phyloP scores from a whole-genome alignment of 73 alveolate species.

The Paramecium pentaurelia region DNA sequence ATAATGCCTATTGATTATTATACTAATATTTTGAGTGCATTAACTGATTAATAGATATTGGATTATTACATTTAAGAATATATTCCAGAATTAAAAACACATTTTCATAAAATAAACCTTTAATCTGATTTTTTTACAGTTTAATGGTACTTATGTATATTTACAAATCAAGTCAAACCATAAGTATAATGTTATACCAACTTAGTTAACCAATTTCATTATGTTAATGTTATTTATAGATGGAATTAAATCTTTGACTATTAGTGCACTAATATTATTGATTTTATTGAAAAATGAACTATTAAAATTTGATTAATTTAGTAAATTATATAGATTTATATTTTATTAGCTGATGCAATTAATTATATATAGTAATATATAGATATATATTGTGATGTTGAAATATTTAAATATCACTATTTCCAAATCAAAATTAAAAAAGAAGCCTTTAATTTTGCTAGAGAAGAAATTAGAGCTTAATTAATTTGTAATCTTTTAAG shows the following conservation, averaged over 20 bases:
- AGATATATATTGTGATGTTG: not conserved
- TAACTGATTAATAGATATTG: constrained; percentile 10
- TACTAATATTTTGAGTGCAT: constrained; percentile 13
- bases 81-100: not conserved
- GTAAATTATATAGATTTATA: not conserved
- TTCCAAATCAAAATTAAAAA: not conserved
- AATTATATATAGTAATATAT: not conserved
- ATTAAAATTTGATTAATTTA: constrained; percentile 9
- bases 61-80: not conserved
- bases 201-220: constrained; percentile 9
- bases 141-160: constrained; percentile 41
- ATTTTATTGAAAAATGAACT: not conserved
- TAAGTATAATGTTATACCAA: not conserved
- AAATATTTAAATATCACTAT: not conserved
- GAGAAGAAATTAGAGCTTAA: constrained; percentile 28
- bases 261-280: not conserved
- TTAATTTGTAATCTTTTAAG: not conserved
- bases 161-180: constrained; percentile 38
- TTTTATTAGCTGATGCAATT: not conserved
- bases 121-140: constrained; percentile 1
- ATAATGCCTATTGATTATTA: constrained; percentile 43
- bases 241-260: constrained; percentile 25
- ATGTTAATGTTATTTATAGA: not conserved
- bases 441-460: not conserved
- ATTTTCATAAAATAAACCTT: constrained; percentile 1